Base-by-base conservation (phyloP, 768 basidiomycete species). In the Lentinula detonsa region DNA sequence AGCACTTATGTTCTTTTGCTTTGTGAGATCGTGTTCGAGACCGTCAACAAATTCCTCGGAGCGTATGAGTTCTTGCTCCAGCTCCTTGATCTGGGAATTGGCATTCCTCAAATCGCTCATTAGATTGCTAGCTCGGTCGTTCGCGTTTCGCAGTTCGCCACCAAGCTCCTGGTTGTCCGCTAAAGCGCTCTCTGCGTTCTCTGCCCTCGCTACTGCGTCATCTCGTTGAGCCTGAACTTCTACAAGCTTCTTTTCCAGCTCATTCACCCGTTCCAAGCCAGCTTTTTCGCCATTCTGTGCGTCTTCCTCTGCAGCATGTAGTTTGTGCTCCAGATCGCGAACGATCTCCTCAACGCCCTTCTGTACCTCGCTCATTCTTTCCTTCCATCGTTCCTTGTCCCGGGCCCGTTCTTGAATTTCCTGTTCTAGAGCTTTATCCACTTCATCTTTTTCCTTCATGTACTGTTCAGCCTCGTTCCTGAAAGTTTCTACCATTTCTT, bases 321-420 rank as follows among this genome's bases (percentile, higher is more conserved):
- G 66, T 64, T 81, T 85, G 63, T 66, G 65, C 72, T 91, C 88
- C 61, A 93, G 71, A 54, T 85, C 83, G n/a, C 73, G 72, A 18
- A 93, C 76, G 60, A 92, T 86, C 8, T 74, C 82, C 40, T 82
- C 81, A 31, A 90, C 90, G 4, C 87, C 88, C 54, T 75, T 75
- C 70, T 91, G 86, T 8, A 90, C 87, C 61, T 90, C 89, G 8
- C 64, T 66, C 84, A 92, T 89, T 49, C 87, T 78, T 55, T 81
- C 83, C 65, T 82, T 84, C 85, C 87, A 93, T 48, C 84, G 74
- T 33, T 85, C 84, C 63, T 86, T 88, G 67, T 91, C 89, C 55
- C 77, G 77, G 11, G 78, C 73, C n/a, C 90, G 78, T 52, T 82
- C 87, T 21, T 71, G 74, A 59, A 70, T 80, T 70, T 91, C 89